phyloP scores from a whole-genome alignment of 345 rosid genomes.

The Rhizophora mangle region DNA sequence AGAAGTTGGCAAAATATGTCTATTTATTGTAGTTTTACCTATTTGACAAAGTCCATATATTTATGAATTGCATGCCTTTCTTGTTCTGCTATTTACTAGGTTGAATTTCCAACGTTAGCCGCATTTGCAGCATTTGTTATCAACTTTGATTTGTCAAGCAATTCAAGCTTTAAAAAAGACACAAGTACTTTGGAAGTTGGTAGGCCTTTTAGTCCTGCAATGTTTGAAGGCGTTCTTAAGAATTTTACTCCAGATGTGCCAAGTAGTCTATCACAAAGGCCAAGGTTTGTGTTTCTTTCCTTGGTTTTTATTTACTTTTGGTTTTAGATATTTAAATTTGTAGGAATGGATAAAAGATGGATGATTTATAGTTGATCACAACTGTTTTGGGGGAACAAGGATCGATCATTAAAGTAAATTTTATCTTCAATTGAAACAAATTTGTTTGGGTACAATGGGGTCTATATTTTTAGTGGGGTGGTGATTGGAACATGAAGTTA shows the following conservation, averaged over 20 bases:
- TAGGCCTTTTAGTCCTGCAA: constrained; percentile 68
- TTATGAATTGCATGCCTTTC: constrained; percentile 2
- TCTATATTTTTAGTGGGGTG: no score
- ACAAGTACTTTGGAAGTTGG: constrained; percentile 50
- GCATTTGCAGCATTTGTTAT: constrained; percentile 72
- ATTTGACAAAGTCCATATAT: background rate
- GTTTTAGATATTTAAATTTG: no score
- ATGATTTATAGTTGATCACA: no score
- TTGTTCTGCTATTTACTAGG: constrained; percentile 37
- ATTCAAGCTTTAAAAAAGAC: constrained; percentile 49
- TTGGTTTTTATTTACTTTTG: no score
- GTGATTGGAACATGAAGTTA: no score
- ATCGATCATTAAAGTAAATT: no score
- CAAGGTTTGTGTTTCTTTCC: constrained; percentile 53
- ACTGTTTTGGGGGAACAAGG: no score
- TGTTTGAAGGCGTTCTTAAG: constrained; percentile 81
- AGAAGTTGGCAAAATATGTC: background rate
- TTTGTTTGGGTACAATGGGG: no score
- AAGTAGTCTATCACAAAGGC: constrained; percentile 67
- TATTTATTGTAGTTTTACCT: background rate
- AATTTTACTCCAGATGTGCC: constrained; percentile 84
- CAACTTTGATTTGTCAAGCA: constrained; percentile 50
- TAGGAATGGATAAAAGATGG: no score
- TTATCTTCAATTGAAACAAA: no score
- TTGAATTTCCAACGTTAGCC: constrained; percentile 64